Base-by-base conservation (phyloP, 1,139 yeast species). In the Nakaseomyces glabratus region DNA sequence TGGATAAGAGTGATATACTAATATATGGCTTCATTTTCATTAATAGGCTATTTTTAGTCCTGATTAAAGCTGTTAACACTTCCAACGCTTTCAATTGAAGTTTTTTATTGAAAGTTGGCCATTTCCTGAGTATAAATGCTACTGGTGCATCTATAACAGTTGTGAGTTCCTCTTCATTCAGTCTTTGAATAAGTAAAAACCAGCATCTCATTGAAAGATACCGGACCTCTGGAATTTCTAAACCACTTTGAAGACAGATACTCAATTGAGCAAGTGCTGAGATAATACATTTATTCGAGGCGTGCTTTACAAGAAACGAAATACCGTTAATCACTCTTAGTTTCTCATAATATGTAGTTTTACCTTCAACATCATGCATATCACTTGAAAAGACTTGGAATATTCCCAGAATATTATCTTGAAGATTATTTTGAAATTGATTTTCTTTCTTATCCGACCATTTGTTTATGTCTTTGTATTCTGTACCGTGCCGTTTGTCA, bases 201-300 rank as follows among this genome's bases (percentile, higher is more conserved):
- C 95, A 80, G 37, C 93, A 80, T 29, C 67, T 63, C 35, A 90
- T 61, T 0, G 93, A 76, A 23, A 71, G 69, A 13, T 63, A 63
- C 42, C 80, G 79, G 17, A 86, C 68, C 20, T 73, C 76, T 0
- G 68, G 60, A 15, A 69, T 70, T 25, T 79, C 88, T 20, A 88
- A 59, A 0, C 93, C 80, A 0, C 90, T 76, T 51, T 86, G 96
- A 13, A 93, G 61, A 47, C 94, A 82, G 1, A 94, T 81, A 39
- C 86, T 79, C 4, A 93, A 71, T 52, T 90, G 98, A 0, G 96
- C 95, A 22, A 88, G 62, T 0, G 93, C 90, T 4, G 85, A 71
- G 2, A 81, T 73, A 12, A 84, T 73, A 1, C 79, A 69, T 3
- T 66, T 55, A 4, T 76, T 74, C 19, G 82, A 67, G n/a, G 76